Evolutionary conservation across 176 grass and related monocot genomes (phyloP), one percentile per base, ranked within the genome.

Genomic region (Zoysia japonica): DNA sequence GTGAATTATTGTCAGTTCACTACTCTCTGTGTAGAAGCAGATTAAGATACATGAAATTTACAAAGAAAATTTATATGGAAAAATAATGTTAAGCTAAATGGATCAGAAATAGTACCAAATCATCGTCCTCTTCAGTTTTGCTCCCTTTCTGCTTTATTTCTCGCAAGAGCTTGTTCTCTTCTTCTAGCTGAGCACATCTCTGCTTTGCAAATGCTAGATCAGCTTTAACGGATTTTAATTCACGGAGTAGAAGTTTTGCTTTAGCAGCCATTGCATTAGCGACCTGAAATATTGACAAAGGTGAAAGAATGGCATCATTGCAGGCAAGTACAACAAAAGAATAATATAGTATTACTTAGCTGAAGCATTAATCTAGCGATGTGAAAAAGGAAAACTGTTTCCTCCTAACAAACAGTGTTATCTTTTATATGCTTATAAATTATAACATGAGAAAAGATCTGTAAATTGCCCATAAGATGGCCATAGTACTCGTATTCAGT

Each of bases 221-320:
- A 20, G 89, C 92, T 88, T 92, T 97, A 20, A 97, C 67, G 1
- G 92, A 89, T 82, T 94, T 90, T 48, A 97, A 75, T 84, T 97
- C 95, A 66, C 87, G 79, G 55, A 97, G 79, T 71, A 94, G 71
- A 90, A 97, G 95, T 85, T 92, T 97, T 59, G 91, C 89, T 88
- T 97, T 97, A 76, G 95, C 86, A 83, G 95, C 91, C 94, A 94
- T 92, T 71, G 88, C 91, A 89, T 94, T 97, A 63, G 91, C 91
- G 88, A 97, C 94, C 95, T 97, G 83, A 60, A 67, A 78, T 3
- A 72, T 71, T 74, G 75, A 51, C 41, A 65, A 15, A 4, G 2
- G 37, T 46, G 3, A 68, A 39, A 68, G 61, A 56, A 76, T 82
- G 45, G 44, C 19, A 54, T 69, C 68, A 80, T 20, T 70, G 28